These are phyloP conservation scores for Pachysandra terminalis DNA, from an alignment of 164 flowering plant genomes.

Conservation along the genomic window DNA sequence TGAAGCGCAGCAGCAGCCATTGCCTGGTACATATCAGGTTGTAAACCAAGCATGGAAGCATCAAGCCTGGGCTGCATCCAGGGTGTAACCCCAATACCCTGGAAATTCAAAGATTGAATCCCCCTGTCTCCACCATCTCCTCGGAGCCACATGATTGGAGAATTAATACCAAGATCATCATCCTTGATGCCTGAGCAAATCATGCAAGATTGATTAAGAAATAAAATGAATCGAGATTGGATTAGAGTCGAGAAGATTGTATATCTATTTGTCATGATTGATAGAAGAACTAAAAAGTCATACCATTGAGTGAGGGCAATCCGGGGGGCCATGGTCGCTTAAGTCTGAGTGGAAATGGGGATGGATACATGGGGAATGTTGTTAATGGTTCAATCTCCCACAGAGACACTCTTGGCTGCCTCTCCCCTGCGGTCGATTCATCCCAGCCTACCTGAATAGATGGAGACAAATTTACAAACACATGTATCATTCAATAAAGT, in stretches of 20 bases:
- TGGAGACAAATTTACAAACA: background rate
- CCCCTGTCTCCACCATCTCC: conserved; percentile 66
- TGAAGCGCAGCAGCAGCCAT: conserved; percentile 90
- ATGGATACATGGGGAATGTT: conserved; percentile 96
- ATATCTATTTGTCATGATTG: background rate
- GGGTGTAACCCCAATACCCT: conserved; percentile 65
- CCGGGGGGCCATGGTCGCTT: conserved; percentile 98
- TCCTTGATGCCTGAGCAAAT: conserved; percentile 51
- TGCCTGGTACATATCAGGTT: conserved; percentile 75
- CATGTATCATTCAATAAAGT: no score
- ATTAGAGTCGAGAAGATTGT: background rate
- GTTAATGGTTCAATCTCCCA: conserved; percentile 99
- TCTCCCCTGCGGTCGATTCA: conserved; percentile 97
- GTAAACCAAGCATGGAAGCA: conserved; percentile 70
- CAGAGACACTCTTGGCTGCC: conserved; percentile 96
- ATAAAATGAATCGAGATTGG: background rate
- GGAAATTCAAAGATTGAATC: conserved; percentile 72
- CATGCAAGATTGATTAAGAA: background rate
- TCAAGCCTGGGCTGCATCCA: conserved; percentile 93
- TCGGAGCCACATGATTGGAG: conserved; percentile 81
- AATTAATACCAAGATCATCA: conserved; percentile 71
- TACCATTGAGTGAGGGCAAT: conserved; percentile 71
- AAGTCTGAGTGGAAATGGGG: conserved; percentile 82
- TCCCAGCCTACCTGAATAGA: conserved; percentile 94
- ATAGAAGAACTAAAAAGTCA: background rate